Percentiles rank a stretch among this genome's conserved stretches.
phyloP scores from a whole-genome alignment of 2,329 filamentous ascomycete genomes.

The Botryosphaeria agaves region DNA sequence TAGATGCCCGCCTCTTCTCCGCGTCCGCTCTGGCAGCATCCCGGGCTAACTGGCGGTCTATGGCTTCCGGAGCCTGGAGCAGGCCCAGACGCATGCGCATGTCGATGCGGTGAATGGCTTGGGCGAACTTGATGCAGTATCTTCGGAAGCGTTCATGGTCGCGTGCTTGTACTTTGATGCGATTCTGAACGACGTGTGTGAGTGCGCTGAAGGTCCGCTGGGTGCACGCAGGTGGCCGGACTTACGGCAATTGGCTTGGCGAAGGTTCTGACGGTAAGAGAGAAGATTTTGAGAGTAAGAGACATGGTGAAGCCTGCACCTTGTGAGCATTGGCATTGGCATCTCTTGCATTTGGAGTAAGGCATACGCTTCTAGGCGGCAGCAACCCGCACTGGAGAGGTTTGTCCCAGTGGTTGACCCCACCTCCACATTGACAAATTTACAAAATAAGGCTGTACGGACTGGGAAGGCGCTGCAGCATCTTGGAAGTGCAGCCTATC shows the following conservation, averaged over 20 bases:
- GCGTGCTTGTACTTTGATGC: slow-evolving; percentile 49
- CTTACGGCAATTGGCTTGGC: slow-evolving; percentile 52
- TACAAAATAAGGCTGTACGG: no score
- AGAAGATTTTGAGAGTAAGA: slow-evolving; percentile 48
- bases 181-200: slow-evolving; percentile 29
- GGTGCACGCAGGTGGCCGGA: slow-evolving; percentile 3
- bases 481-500: no score
- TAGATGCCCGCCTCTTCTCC: slow-evolving; percentile 29
- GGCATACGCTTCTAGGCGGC: no score
- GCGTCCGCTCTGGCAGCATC: slow-evolving; percentile 38
- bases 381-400: no score
- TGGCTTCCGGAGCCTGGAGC: slow-evolving; percentile 41
- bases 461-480: no score
- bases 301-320: slow-evolving; percentile 29
- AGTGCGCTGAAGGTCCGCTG: neutral
- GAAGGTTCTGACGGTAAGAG: slow-evolving; percentile 44
- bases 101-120: slow-evolving; percentile 46
- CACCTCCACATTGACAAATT: no score
- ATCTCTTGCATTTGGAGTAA: neutral
- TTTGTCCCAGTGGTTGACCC: no score
- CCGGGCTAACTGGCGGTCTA: slow-evolving; percentile 32
- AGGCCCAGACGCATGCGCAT: slow-evolving; percentile 51
- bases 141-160: slow-evolving; percentile 50
- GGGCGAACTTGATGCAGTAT: slow-evolving; percentile 44
- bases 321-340: neutral